Evolutionary conservation across 1,139 yeast species (phyloP).

Genomic region (Yamadazyma spencermartinsiae): DNA sequence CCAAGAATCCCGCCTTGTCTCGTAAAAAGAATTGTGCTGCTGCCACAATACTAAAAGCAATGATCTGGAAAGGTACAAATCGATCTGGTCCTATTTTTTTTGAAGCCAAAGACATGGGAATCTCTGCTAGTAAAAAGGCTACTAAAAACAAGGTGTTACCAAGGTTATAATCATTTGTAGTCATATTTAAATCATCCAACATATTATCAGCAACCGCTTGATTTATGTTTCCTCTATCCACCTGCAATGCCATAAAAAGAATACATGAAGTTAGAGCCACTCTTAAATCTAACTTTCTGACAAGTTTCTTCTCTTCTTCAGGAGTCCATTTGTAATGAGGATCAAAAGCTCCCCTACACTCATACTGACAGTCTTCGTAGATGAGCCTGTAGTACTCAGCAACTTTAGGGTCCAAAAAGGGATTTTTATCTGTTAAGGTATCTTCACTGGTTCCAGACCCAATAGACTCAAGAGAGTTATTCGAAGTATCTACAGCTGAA

Average conservation of each 20-base stretch:
- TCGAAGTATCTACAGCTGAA: neutral
- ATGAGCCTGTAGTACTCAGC: slow-evolving; percentile 29
- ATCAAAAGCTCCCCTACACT: slow-evolving; percentile 34
- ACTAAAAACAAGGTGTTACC: slow-evolving; percentile 34
- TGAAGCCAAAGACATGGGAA: slow-evolving; percentile 34
- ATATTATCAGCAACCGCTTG: slow-evolving; percentile 33
- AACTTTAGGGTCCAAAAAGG: slow-evolving; percentile 31
- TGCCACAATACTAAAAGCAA: slow-evolving; percentile 28
- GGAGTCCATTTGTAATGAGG: slow-evolving; percentile 37
- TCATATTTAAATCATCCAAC: slow-evolving; percentile 26
- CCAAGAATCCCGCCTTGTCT: slow-evolving; percentile 22
- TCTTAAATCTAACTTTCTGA: slow-evolving; percentile 29
- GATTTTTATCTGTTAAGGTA: slow-evolving; percentile 13
- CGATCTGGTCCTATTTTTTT: slow-evolving; percentile 36
- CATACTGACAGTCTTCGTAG: slow-evolving; percentile 33
- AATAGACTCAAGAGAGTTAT: neutral
- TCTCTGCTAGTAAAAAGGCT: slow-evolving; percentile 32
- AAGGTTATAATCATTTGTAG: slow-evolving; percentile 30
- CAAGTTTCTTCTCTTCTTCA: slow-evolving; percentile 32
- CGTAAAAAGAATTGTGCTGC: slow-evolving; percentile 24
- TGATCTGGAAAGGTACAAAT: slow-evolving; percentile 32
- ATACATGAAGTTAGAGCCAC: slow-evolving; percentile 33
- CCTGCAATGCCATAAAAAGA: slow-evolving; percentile 32
- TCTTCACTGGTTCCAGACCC: slow-evolving; percentile 1
- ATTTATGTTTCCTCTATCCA: slow-evolving; percentile 30